phyloP scores from a whole-genome alignment of 345 rosid species.

The Eucalyptus cloeziana region DNA sequence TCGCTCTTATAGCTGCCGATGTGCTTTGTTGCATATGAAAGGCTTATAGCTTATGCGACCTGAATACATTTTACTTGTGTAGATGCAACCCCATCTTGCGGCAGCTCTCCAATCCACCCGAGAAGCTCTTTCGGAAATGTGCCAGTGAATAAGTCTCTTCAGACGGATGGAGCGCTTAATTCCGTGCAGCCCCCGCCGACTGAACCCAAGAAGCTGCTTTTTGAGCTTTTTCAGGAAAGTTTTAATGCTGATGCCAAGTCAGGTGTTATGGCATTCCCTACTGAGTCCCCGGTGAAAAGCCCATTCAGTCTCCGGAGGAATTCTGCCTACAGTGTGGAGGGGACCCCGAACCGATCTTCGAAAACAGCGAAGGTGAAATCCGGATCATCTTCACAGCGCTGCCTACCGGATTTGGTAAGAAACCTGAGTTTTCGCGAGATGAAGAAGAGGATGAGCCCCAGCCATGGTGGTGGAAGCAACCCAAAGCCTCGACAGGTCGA shows the following conservation, averaged over 20 bases:
- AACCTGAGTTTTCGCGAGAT: conserved; percentile 33
- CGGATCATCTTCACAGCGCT: conserved; percentile 13
- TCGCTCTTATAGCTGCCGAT: background rate
- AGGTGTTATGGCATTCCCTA: background rate
- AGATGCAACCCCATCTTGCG: conserved; percentile 17
- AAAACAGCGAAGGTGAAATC: conserved; percentile 9
- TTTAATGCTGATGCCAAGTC: background rate
- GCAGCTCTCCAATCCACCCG: conserved; percentile 23
- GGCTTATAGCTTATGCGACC: background rate
- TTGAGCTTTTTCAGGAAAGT: conserved; percentile 48
- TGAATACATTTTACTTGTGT: background rate
- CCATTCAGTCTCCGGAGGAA: background rate
- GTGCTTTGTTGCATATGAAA: background rate
- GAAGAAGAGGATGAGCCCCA: conserved; percentile 20
- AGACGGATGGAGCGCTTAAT: background rate
- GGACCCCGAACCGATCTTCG: background rate
- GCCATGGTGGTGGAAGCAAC: background rate
- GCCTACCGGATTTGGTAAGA: conserved; percentile 34
- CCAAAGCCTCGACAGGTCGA: background rate
- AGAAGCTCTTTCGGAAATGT: conserved; percentile 6
- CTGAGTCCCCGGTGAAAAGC: background rate
- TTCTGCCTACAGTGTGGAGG: conserved; percentile 2
- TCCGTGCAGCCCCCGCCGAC: conserved; percentile 6
- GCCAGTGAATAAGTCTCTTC: background rate
- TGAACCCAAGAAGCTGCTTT: conserved; percentile 35